Conservation (phyloP, 371 early-diverging fungal species). For the Syncephalastrum contaminatum region DNA sequence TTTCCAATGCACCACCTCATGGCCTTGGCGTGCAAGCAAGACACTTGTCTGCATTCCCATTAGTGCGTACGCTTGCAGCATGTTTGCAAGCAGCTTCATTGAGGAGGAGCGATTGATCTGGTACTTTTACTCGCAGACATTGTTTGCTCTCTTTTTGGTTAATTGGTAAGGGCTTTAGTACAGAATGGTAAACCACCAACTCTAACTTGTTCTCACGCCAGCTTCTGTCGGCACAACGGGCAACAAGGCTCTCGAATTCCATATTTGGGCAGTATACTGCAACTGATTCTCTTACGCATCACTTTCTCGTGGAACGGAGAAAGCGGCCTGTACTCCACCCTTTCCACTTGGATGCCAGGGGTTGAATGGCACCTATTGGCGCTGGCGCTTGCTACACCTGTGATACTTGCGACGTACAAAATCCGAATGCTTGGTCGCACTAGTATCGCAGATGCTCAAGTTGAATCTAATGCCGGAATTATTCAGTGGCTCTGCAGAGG, state of each 20-base stretch:
- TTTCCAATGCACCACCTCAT: not conserved
- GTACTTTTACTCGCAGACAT: slow-evolving; percentile 68
- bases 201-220: not conserved
- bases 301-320: not conserved
- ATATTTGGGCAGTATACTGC: slow-evolving; percentile 1
- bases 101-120: slow-evolving; percentile 80
- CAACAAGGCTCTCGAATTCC: too few relatives aligned
- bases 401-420: slow-evolving; percentile 18
- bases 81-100: slow-evolving; percentile 73
- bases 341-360: not conserved
- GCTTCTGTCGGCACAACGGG: not conserved
- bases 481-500: too few relatives aligned
- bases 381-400: slow-evolving; percentile 1
- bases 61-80: slow-evolving; percentile 45
- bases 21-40: too few relatives aligned
- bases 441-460: too few relatives aligned
- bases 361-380: slow-evolving; percentile 21
- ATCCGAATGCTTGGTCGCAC: not conserved
- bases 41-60: too few relatives aligned
- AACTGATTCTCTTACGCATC: slow-evolving; percentile 12
- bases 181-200: slow-evolving; percentile 7
- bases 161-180: slow-evolving; percentile 39
- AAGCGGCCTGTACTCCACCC: not conserved
- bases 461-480: too few relatives aligned
- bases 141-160: slow-evolving; percentile 39